phyloP scores from a whole-genome alignment of 2,329 filamentous ascomycete species.

The Fusarium sororula region DNA sequence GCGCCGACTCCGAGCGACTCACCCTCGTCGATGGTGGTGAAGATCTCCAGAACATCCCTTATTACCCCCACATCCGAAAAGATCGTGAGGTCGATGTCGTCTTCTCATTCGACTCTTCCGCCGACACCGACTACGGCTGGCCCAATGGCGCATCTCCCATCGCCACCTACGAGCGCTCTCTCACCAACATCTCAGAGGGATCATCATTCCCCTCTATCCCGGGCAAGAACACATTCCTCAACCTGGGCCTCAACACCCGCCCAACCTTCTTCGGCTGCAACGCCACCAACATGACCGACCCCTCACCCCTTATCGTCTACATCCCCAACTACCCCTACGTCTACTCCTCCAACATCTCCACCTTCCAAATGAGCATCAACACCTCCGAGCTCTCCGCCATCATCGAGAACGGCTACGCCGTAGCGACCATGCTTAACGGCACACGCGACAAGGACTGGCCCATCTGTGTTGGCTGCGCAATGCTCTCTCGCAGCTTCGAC shows the following conservation, averaged over 20 bases:
- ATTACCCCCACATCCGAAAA: conserved; percentile 68
- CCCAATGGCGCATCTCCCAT: conserved; percentile 69
- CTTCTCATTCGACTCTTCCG: conserved; percentile 71
- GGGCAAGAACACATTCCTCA: conserved; percentile 63
- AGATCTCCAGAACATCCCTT: conserved; percentile 81
- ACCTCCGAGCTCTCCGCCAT: conserved; percentile 76
- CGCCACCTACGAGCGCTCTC: conserved; percentile 65
- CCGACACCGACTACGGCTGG: conserved; percentile 66
- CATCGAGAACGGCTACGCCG: conserved; percentile 86
- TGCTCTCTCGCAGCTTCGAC: conserved; percentile 78
- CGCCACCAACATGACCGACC: conserved; percentile 61
- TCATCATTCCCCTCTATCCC: conserved; percentile 69
- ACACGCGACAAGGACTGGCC: conserved; percentile 80
- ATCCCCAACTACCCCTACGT: conserved; percentile 81
- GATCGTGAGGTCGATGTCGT: conserved; percentile 67
- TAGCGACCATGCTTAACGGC: conserved; percentile 83
- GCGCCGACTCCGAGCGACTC: conserved; percentile 60
- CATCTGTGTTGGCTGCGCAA: conserved; percentile 86
- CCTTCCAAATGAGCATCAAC: conserved; percentile 74
- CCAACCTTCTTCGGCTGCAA: conserved; percentile 74
- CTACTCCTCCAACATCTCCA: conserved; percentile 79
- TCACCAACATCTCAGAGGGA: conserved; percentile 58
- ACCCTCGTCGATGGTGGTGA: conserved; percentile 84
- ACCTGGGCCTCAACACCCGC: conserved; percentile 65
- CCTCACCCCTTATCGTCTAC: conserved; percentile 81